Base-by-base conservation (phyloP, 2,329 filamentous ascomycete genomes). In the Scolecobasidium constrictum region DNA sequence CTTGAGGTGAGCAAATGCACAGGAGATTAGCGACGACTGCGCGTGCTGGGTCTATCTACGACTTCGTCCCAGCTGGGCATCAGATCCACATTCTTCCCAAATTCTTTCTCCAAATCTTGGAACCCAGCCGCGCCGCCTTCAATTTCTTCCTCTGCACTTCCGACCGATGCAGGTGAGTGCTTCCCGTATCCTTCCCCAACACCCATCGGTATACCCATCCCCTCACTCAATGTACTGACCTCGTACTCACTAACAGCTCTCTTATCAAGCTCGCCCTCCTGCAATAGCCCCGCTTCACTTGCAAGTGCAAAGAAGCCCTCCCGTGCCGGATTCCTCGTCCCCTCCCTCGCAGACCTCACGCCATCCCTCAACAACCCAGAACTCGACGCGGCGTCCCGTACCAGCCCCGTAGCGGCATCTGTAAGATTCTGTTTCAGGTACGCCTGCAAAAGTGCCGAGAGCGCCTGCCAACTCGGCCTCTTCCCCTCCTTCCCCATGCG, bases 381-480 rank as follows among this genome's bases (percentile, higher is more conserved):
- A 19, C 38, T 41, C 5, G 31, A 16, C 44, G 53, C 52, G 11
- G 66, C 56, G 50, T 66, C 62, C 13, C 49, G 46, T 4, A 68
- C 61, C 17, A 69, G 47, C 13, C 47, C 46, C 15, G 52, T 46
- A 26, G 62, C 55, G 9, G 55, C 48, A 11, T 55, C 58, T 49
- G 52, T 54, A 20, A 68, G 60, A 4, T 57, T 54, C 1, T 56
- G 50, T 4, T 58, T 52, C 4, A 55, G 56, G 20, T 70, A 52
- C 18, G 63, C 62, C 9, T 52, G 42, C 7, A 68, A 55, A 4
- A 67, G 58, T 6, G 49, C 49, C 6, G 52, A 49, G 39, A 71
- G 53, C 3, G 66, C 62, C 9, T 38, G 39, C 63, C 64, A 72
- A 4, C 62, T 56, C 1, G 66, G 66, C 11, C 58, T 51, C 46